Evolutionary conservation across 1,284 basidiomycete species (phyloP), one percentile per base, ranked within the genome.

Genomic region (Bondarzewia mesenterica): DNA sequence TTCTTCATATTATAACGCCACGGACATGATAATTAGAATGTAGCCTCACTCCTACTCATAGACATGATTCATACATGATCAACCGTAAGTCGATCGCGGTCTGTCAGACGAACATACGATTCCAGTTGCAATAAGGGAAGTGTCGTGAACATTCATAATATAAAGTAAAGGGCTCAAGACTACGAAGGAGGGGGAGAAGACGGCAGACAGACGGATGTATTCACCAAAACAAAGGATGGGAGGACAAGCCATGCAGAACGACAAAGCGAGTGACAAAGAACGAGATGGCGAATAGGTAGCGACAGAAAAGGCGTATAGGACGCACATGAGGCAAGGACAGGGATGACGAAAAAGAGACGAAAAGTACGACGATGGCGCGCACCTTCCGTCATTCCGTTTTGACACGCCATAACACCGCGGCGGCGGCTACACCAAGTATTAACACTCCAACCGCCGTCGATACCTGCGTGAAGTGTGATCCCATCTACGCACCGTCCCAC

Each of bases 371-470:
- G 15, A 32, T 32, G 29, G 8, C 29, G 8, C 8, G 29, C 29
- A 32, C 8, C 29, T 32, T n/a, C n/a, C n/a, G n/a, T 42, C 37
- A 50, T 23, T 50, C 49, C 27, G 44, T n/a, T 36, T 36, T 46
- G 20, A 50, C 44, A 27, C 49, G 25, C 37, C 35, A 46, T 18
- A 50, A 20, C 18, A 50, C 49, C 12, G 49, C 49, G 8, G 37
- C 43, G 12, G 44, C 49, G 12, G 49, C 49, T 16, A 50, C 44
- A 23, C 49, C 36, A 14, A 50, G 36, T n/a, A 50, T 25, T 20
- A 46, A 16, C 14, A 46, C 32, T 5, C 45, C 45, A n/a, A 46
- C 41, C 12, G 41, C 41, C 16, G 41, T 46, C 20, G 45, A 46
- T 22, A 39, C 16, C n/a, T 46, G 45, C 14, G 37, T 39, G 8